phyloP scores from a whole-genome alignment of 2,329 filamentous ascomycete species.

The Albifimbria verrucaria region DNA sequence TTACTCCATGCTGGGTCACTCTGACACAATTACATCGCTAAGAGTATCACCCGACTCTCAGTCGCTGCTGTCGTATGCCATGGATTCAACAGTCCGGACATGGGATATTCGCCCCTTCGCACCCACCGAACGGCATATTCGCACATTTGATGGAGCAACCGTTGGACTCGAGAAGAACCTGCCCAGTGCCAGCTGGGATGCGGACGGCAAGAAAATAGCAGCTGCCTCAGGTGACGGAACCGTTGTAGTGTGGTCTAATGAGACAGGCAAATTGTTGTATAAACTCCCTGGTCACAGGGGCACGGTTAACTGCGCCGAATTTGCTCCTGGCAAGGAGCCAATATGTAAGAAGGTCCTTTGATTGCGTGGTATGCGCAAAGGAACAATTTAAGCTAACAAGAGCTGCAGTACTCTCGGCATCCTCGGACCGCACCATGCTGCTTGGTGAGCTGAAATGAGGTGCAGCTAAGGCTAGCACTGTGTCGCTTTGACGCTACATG shows the following conservation, averaged over 20 bases:
- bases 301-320: constrained; percentile 90
- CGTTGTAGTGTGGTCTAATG: constrained; percentile 85
- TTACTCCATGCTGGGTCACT: constrained; percentile 85
- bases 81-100: constrained; percentile 89
- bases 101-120: constrained; percentile 98
- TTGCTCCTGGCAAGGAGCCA: constrained; percentile 79
- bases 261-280: constrained; percentile 86
- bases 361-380: background rate
- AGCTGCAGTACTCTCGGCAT: constrained; percentile 74
- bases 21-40: constrained; percentile 87
- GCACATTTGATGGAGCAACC: constrained; percentile 89
- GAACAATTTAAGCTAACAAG: constrained; percentile 17
- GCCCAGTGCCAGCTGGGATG: constrained; percentile 85
- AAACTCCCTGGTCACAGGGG: constrained; percentile 95
- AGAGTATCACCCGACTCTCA: constrained; percentile 92
- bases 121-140: constrained; percentile 77
- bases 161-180: constrained; percentile 88
- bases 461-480: background rate
- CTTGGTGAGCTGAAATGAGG: constrained; percentile 68
- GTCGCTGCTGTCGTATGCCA: constrained; percentile 83
- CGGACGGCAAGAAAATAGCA: constrained; percentile 79
- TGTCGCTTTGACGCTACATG: background rate
- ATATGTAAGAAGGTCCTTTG: constrained; percentile 62
- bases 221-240: constrained; percentile 88
- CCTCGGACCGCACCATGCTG: constrained; percentile 82